Evolutionary conservation across 176 grass and related monocot genomes (phyloP).

Genomic region (Musa schizocarpa): DNA sequence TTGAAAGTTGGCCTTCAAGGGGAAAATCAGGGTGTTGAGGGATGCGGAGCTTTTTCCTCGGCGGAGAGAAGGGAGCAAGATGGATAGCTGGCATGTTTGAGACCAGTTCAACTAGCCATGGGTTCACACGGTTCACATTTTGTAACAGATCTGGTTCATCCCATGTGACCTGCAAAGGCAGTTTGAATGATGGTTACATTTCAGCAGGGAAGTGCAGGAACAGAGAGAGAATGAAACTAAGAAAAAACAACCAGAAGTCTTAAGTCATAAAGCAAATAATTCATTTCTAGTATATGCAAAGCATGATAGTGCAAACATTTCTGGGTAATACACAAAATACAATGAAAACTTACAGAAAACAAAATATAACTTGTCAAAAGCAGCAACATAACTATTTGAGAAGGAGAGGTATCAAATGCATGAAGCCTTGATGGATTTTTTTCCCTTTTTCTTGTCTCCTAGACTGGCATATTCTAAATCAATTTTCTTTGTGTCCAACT

Average conservation of each 20-base stretch:
- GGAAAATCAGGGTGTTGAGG: constrained; percentile 53
- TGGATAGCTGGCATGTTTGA: constrained; percentile 74
- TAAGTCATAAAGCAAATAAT: too few species aligned
- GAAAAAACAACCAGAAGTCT: background rate
- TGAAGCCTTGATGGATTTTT: background rate
- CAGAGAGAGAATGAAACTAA: background rate
- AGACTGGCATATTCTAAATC: background rate
- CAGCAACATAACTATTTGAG: background rate
- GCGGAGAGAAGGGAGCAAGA: constrained; percentile 71
- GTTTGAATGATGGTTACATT: background rate
- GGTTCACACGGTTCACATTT: constrained; percentile 92
- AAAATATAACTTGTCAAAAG: background rate
- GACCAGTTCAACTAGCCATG: constrained; percentile 89
- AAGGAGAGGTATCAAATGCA: background rate
- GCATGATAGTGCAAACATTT: background rate
- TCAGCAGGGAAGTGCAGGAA: background rate
- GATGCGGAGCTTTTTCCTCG: constrained; percentile 70
- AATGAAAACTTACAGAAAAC: background rate
- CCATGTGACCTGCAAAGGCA: constrained; percentile 62
- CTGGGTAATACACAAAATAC: background rate
- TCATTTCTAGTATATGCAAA: background rate
- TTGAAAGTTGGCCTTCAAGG: constrained; percentile 34
- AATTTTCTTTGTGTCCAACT: too few species aligned
- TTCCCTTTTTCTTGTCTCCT: background rate
- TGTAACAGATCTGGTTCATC: constrained; percentile 97